Percentiles rank a stretch among this genome's conserved stretches.
Conservation (phyloP, 169 alveolate genomes). For the Plasmodium adleri region DNA sequence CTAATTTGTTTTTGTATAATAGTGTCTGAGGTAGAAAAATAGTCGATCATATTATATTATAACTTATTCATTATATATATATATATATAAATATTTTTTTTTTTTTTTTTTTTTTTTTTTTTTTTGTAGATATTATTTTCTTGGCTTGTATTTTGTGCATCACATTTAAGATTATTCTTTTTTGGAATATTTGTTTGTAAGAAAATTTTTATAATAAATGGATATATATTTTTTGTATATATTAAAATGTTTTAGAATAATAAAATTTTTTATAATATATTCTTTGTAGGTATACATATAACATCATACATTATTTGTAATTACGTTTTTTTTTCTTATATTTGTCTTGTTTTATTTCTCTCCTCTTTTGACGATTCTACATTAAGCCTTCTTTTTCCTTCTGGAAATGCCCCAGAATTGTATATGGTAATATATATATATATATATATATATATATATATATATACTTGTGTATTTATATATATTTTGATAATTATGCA, state of each 20-base stretch:
- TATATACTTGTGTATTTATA: not conserved
- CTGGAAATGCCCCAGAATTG: conserved; percentile 21
- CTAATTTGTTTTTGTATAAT: conserved; percentile 39
- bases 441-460: not conserved
- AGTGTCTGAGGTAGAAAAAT: conserved; percentile 43
- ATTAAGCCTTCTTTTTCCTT: conserved; percentile 12
- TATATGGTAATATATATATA: conserved; percentile 36
- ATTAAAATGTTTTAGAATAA: no score
- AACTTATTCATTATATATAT: not conserved
- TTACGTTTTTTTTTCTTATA: conserved; percentile 55
- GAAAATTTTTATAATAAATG: not conserved
- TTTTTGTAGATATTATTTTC: conserved; percentile 48
- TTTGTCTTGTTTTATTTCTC: conserved; percentile 57
- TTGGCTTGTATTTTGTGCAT: conserved; percentile 66
- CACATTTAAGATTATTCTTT: conserved; percentile 56
- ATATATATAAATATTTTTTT: not conserved
- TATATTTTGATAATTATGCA: not conserved
- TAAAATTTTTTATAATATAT: not conserved
- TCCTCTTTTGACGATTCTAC: conserved; percentile 71
- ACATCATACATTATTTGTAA: conserved; percentile 66
- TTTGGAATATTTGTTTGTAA: conserved; percentile 56
- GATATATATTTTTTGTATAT: no score
- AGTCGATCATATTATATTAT: not conserved
- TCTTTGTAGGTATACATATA: conserved; percentile 52
- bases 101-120: conserved; percentile 18